Base-by-base conservation (phyloP, 2,329 filamentous ascomycete genomes). In the Lachnellula hyalina region DNA sequence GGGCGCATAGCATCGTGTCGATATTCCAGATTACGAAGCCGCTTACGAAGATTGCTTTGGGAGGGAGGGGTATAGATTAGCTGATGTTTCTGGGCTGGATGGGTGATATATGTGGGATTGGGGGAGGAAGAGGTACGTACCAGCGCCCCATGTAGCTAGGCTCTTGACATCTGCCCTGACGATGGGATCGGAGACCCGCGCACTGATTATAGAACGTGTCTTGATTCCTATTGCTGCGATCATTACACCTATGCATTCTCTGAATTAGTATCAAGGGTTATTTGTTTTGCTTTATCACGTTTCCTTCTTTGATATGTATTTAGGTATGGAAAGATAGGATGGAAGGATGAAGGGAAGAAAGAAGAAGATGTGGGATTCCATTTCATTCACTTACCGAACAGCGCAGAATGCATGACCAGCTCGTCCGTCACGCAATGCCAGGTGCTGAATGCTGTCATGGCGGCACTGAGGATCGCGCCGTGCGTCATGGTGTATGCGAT, bases 1-100 rank as follows among this genome's bases (percentile, higher is more conserved):
- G 65, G 0, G 67, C 64, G 61, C 82, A 85, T 12, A 73, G 70
- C 61, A 80, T 74, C 9, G 79, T 73, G 46, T 84, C 82, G 15
- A 84, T 73, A 49, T 80, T 76, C 81, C 82, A 85, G 23, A 85
- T 65, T 9, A 73, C 61, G 58, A 80, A 84, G 1, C 75, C 78
- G 5, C 74, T 48, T 7, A 73, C 65, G 47, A 77, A 74, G 0
- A 70, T 63, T 3, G 65, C 66, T 64, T 21, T 35, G 41, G 3
- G 5, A 38, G 5, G 25, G 7, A 8, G 8, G 28, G 28, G 9
- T 9, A 11, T 51, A 9, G 28, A 25, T 56, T 48, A 47, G 40
- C 23, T 48, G n/a, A 8, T 2, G 19, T 44, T 12, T 14, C 7
- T 28, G 25, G 7, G 1, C 9, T 5, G 25, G 23, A 25, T 21